Base-by-base conservation (phyloP, 2,329 filamentous ascomycete species). In the Penicillium expansum region DNA sequence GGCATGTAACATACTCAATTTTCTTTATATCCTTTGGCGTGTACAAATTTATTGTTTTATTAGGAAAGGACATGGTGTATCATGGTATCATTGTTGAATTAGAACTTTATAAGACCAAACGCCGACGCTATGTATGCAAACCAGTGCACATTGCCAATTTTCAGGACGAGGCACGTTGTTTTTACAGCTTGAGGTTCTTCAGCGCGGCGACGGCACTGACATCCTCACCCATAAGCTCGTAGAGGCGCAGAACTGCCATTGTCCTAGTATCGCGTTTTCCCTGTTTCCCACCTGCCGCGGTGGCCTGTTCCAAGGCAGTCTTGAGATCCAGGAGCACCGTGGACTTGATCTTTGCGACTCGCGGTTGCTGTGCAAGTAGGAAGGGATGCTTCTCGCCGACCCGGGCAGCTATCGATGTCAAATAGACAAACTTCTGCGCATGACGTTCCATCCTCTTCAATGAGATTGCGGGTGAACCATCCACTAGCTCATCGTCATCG, bases 321-420 rank as follows among this genome's bases (percentile, higher is more conserved):
- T 82, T 84, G 32, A 91, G 72, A 74, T 90, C 87, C 44, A 89
- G 74, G 32, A 89, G 70, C 55, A 90, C 71, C 0, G 85, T 87
- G 55, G 84, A 84, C 58, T 82, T 80, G 24, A 89, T 77, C 64
- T 82, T 82, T 37, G 77, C 70, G 53, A 89, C 71, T 48, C 87
- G 76, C 5, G 77, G 71, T 61, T 82, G 75, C 65, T 88, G 85
- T 16, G 79, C 78, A 35, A 78, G 68, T 16, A 90, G 69, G 64
- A 90, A 90, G 1, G 87, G 86, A 74, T 90, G 86, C 5, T 79
- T 74, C 5, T 77, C 69, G 2, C 82, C 83, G 52, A 87, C 71
- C 9, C 76, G 76, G 29, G 77, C 75, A 22, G 80, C 74, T 44
- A 85, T 68, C 32, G 79, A 76, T 52, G 76, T 80, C 44, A 89